Conservation (phyloP, 441 rosid species). For the Kokia cookei region DNA sequence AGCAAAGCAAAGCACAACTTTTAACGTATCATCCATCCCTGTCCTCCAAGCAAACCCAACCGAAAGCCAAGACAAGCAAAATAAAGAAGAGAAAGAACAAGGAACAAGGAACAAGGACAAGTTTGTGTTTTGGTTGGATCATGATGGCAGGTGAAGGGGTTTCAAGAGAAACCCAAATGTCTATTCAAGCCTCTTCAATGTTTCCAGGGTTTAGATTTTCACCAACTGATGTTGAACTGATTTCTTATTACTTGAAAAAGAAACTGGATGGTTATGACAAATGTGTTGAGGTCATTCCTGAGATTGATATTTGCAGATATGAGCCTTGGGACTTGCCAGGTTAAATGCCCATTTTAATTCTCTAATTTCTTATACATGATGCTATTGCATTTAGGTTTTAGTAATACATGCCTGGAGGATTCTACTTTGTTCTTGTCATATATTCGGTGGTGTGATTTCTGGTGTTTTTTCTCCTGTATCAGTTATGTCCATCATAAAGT, state of each 20-base stretch:
- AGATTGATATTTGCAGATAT: constrained; percentile 50
- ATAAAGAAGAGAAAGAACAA: too few relatives aligned
- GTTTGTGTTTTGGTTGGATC: neutral
- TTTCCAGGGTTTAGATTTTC: constrained; percentile 88
- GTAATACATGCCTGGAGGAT: neutral
- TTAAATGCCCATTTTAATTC: neutral
- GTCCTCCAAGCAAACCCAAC: neutral
- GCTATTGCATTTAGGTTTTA: neutral
- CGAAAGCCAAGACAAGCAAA: neutral
- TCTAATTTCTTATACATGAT: neutral
- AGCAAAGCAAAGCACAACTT: constrained; percentile 6
- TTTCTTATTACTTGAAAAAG: constrained; percentile 66
- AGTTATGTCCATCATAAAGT: constrained; percentile 55
- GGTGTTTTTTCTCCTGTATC: constrained; percentile 7
- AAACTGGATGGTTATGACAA: constrained; percentile 62
- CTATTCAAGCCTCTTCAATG: constrained; percentile 52
- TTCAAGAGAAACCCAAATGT: constrained; percentile 40
- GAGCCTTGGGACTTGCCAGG: constrained; percentile 97
- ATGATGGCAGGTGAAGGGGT: constrained; percentile 8
- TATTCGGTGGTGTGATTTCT: neutral
- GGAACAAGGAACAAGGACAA: neutral
- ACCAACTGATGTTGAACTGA: constrained; percentile 75
- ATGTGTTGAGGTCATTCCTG: constrained; percentile 63
- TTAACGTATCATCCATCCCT: neutral
- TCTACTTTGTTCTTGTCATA: neutral